Conservation (phyloP, 2,329 filamentous ascomycete species). For the Aspergillus eucalypticola region DNA sequence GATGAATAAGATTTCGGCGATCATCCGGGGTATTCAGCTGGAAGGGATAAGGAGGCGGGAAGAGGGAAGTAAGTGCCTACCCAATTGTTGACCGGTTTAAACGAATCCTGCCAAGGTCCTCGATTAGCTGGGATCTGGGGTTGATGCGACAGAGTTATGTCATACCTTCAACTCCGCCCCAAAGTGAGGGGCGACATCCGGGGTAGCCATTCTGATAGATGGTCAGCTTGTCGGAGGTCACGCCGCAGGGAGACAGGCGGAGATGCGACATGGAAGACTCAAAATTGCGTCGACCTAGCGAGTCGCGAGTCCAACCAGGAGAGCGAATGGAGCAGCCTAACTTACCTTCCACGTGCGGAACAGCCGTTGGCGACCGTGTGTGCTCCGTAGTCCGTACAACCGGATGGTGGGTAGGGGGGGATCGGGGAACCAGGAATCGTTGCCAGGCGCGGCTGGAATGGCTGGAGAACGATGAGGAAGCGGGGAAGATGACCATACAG, state of each 20-base stretch:
- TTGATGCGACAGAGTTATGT: not conserved
- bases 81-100: constrained; percentile 93
- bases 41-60: constrained; percentile 15
- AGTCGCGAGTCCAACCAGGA: not conserved
- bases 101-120: constrained; percentile 72
- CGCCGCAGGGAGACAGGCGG: constrained; percentile 28
- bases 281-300: constrained; percentile 3
- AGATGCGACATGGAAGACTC: constrained; percentile 4
- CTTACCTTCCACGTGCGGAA: constrained; percentile 8
- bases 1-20: constrained; percentile 7
- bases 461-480: constrained; percentile 15
- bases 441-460: not conserved
- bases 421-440: not conserved
- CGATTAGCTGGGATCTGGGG: constrained; percentile 23
- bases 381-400: constrained; percentile 4
- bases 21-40: constrained; percentile 8
- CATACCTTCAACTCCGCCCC: constrained; percentile 88
- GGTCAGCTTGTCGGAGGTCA: constrained; percentile 17
- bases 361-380: not conserved
- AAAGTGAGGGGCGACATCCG: constrained; percentile 81
- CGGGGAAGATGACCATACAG: constrained; percentile 35
- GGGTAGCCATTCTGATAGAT: constrained; percentile 67
- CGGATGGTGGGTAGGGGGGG: not conserved
- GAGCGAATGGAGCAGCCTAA: not conserved
- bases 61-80: constrained; percentile 42